Conservation (phyloP, 108 stramenopile species). For the Skeletonema potamos region DNA sequence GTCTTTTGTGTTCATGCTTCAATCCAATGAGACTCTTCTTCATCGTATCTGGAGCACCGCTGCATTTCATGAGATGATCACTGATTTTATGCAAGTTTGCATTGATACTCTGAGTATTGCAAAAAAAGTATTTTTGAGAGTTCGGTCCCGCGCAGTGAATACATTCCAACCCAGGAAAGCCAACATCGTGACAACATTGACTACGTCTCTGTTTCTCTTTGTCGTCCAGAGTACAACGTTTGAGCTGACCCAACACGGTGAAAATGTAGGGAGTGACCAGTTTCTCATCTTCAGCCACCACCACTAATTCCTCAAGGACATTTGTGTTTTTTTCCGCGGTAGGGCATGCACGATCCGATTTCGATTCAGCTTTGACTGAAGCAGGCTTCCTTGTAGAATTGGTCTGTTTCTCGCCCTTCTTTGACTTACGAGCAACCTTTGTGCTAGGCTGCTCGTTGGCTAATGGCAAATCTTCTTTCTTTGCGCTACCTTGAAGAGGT, state of each 20-base stretch:
- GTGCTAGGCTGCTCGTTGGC: no score
- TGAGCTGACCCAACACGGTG: not conserved
- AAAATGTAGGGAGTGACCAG: not conserved
- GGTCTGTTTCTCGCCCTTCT: no score
- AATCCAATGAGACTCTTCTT: not conserved
- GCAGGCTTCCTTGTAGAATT: not conserved
- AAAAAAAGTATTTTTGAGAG: not conserved
- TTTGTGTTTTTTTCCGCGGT: not conserved
- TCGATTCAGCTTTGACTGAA: not conserved
- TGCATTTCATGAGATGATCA: not conserved
- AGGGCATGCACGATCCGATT: not conserved
- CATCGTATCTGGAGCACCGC: not conserved
- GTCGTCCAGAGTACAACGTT: not conserved
- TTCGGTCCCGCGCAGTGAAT: not conserved
- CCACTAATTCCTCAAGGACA: not conserved
- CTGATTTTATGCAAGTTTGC: not conserved
- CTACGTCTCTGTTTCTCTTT: not conserved
- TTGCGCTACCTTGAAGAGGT: no score
- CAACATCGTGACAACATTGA: not conserved
- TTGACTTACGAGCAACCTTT: no score
- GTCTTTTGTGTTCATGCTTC: not conserved
- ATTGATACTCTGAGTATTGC: not conserved
- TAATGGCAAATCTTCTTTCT: no score
- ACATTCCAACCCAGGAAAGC: not conserved
- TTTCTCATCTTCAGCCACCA: not conserved